Percentiles rank a stretch among this genome's conserved stretches.
Evolutionary conservation across 192 early-diverging fungal genomes (phyloP).

Genomic region (Spizellomyces punctatus): DNA sequence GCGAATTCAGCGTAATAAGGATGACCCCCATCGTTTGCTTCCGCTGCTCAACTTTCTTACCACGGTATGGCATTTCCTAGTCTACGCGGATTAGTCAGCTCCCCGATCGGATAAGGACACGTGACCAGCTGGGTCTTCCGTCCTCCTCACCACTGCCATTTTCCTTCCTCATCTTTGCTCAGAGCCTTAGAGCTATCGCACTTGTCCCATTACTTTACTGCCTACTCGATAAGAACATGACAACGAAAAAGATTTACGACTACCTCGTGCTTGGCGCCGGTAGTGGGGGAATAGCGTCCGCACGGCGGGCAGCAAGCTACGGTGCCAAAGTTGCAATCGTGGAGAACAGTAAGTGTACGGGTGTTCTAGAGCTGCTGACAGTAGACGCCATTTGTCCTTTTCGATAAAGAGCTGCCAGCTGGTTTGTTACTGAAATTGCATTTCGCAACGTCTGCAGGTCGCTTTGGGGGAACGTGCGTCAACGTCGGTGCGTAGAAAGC

Average conservation of each 20-base stretch:
- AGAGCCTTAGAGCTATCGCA: neutral
- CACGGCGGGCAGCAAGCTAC: conserved; percentile 88
- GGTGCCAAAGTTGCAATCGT: conserved; percentile 90
- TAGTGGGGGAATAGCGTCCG: conserved; percentile 85
- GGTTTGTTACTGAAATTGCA: neutral
- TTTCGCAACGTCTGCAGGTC: conserved; percentile 26
- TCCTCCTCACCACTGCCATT: neutral
- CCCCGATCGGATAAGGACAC: too few species aligned
- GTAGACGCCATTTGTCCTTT: neutral
- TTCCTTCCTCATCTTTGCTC: neutral
- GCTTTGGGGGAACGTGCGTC: conserved; percentile 79
- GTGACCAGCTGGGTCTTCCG: neutral
- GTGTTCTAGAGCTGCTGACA: conserved; percentile 14
- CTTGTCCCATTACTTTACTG: neutral
- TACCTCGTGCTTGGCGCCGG: conserved; percentile 97
- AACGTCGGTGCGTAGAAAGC: conserved; percentile 70
- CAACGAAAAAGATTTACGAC: conserved; percentile 60
- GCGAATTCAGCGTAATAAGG: too few species aligned
- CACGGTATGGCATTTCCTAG: too few species aligned
- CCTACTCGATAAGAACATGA: neutral
- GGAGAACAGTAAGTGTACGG: conserved; percentile 54
- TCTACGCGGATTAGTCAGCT: too few species aligned
- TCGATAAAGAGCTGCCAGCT: conserved; percentile 5
- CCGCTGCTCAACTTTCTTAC: too few species aligned
- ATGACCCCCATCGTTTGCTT: too few species aligned